Conservation (phyloP, 345 rosid genomes). For the Eucalyptus regnans region DNA sequence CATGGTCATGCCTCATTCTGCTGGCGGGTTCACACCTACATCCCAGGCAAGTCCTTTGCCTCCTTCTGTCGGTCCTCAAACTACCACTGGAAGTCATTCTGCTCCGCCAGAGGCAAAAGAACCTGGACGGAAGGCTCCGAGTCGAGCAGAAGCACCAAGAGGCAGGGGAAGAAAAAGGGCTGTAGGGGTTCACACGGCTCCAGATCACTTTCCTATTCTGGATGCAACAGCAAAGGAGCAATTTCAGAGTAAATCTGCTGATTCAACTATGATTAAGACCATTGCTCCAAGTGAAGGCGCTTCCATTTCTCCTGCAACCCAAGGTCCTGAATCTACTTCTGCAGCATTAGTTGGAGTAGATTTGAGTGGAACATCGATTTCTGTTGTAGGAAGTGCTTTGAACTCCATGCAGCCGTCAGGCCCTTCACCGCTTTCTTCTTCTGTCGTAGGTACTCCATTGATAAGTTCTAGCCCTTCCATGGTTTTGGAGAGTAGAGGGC, state of each 20-base stretch:
- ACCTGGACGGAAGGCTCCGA: constrained; percentile 29
- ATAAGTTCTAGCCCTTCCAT: background rate
- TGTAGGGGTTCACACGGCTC: constrained; percentile 2
- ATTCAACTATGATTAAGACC: constrained; percentile 6
- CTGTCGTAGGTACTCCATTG: constrained; percentile 6
- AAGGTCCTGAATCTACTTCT: constrained; percentile 4
- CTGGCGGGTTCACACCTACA: background rate
- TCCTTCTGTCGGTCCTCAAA: background rate
- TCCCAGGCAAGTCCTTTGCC: constrained; percentile 1
- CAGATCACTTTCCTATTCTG: constrained; percentile 6
- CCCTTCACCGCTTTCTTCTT: constrained; percentile 5
- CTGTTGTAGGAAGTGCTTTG: constrained; percentile 17
- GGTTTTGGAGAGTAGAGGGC: constrained; percentile 15
- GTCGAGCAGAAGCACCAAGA: constrained; percentile 21
- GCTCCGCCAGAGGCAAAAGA: constrained; percentile 8
- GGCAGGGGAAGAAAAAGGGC: constrained; percentile 31
- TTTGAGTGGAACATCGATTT: constrained; percentile 1
- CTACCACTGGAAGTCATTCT: background rate
- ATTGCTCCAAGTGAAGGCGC: constrained; percentile 1
- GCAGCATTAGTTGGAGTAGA: constrained; percentile 8
- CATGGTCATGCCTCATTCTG: background rate
- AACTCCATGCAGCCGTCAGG: constrained; percentile 5
- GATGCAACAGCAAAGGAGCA: constrained; percentile 11
- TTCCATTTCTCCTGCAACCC: constrained; percentile 6
- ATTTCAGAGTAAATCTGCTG: constrained; percentile 8